A percentile compares a stretch with the other conserved stretches of the same genome.
These are phyloP conservation scores for Globisporangium nagaii DNA, from an alignment of 352 stramenopile genomes.

Conservation along the genomic window DNA sequence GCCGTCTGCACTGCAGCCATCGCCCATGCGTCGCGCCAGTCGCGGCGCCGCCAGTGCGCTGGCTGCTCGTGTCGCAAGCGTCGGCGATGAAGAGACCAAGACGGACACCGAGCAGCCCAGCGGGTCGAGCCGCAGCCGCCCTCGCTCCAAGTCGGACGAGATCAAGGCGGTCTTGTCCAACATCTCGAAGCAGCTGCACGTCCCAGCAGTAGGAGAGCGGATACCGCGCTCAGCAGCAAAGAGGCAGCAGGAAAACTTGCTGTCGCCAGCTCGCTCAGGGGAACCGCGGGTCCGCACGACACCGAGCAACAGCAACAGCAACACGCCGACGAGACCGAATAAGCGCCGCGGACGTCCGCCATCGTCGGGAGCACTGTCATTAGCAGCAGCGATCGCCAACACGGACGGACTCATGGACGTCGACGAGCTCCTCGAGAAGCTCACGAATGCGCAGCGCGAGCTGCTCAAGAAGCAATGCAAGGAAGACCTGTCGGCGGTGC, in stretches of 20 bases:
- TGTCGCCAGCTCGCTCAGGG: not conserved
- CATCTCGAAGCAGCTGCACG: conserved; percentile 9
- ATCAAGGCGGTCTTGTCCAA: conserved; percentile 7
- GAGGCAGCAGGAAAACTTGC: not conserved
- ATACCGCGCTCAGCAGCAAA: not conserved
- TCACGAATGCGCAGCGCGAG: conserved; percentile 50
- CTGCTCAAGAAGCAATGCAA: conserved; percentile 43
- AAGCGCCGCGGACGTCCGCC: conserved; percentile 8
- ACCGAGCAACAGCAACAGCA: not conserved
- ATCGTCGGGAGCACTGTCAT: conserved; percentile 30
- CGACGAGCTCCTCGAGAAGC: conserved; percentile 34
- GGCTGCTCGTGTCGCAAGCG: not conserved
- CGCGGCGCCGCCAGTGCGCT: not conserved
- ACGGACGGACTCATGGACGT: conserved; percentile 39
- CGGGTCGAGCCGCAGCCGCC: not conserved
- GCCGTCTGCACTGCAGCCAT: not conserved
- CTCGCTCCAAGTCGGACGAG: conserved; percentile 13
- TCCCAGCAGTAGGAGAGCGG: not conserved
- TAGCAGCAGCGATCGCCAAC: not conserved
- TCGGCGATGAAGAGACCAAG: not conserved
- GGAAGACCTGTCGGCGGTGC: conserved; percentile 49
- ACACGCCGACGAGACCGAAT: not conserved
- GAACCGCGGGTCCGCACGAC: conserved; percentile 1
- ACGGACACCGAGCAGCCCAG: not conserved
- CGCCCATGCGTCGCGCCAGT: not conserved